These are phyloP conservation scores for Podosphaera leucotricha DNA, from an alignment of 2,329 filamentous ascomycete species.

Conservation along the genomic window DNA sequence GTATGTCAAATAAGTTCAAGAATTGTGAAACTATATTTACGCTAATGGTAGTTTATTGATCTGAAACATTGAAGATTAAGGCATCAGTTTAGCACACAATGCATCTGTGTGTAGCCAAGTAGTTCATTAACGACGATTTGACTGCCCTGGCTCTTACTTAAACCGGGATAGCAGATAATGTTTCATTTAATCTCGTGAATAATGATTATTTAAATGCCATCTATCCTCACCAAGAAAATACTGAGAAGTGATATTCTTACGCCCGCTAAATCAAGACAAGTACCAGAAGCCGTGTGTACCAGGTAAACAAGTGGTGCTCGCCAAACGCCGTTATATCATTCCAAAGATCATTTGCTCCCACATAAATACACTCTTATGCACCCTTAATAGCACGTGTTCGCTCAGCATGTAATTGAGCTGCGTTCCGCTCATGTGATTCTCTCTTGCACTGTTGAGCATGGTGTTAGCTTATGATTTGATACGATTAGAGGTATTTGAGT, in stretches of 20 bases:
- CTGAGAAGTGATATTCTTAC: slow-evolving; percentile 1
- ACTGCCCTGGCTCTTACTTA: too few relatives aligned
- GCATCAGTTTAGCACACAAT: too few relatives aligned
- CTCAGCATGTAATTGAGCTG: slow-evolving; percentile 76
- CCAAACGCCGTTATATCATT: neutral
- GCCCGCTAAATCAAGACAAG: slow-evolving; percentile 5
- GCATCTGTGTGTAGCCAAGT: too few relatives aligned
- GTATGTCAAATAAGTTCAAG: too few relatives aligned
- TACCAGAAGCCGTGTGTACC: slow-evolving; percentile 1
- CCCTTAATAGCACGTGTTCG: slow-evolving; percentile 85
- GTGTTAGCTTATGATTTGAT: slow-evolving; percentile 15
- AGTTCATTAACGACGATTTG: too few relatives aligned
- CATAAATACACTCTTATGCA: slow-evolving; percentile 28
- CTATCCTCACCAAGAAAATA: too few relatives aligned
- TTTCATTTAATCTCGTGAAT: too few relatives aligned
- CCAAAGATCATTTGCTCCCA: neutral
- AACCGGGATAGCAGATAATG: too few relatives aligned
- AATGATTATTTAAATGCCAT: too few relatives aligned
- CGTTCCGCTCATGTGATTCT: slow-evolving; percentile 84
- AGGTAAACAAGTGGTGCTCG: slow-evolving; percentile 3
- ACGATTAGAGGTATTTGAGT: neutral
- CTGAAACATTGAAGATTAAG: too few relatives aligned
- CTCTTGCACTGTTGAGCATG: slow-evolving; percentile 76
- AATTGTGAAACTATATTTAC: too few relatives aligned
- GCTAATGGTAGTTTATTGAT: too few relatives aligned